phyloP scores from a whole-genome alignment of 768 basidiomycete species.

The Mycena venus region DNA sequence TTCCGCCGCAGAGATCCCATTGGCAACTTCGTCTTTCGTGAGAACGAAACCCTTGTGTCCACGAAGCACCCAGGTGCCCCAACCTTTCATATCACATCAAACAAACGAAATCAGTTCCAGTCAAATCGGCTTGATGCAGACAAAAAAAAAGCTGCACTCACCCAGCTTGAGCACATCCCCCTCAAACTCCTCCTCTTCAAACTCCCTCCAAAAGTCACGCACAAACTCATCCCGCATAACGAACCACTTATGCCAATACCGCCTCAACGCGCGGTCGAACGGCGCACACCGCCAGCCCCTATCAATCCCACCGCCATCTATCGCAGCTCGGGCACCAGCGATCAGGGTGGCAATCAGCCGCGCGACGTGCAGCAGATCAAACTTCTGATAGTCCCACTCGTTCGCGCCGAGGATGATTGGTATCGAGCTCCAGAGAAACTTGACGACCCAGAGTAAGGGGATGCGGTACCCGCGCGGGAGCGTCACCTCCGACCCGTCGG shows the following conservation, averaged over 20 bases:
- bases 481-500: background rate
- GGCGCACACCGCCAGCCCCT: constrained; percentile 52
- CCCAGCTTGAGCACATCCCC: constrained; percentile 55
- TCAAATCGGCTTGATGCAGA: too few relatives aligned
- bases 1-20: constrained; percentile 48
- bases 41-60: constrained; percentile 58
- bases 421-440: constrained; percentile 5
- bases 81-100: constrained; percentile 41
- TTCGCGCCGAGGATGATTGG: background rate
- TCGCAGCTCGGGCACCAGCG: constrained; percentile 43
- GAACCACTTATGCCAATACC: constrained; percentile 59
- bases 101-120: background rate
- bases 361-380: constrained; percentile 58
- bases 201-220: constrained; percentile 55
- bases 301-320: constrained; percentile 40
- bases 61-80: constrained; percentile 52
- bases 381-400: constrained; percentile 58
- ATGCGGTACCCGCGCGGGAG: constrained; percentile 23
- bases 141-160: constrained; percentile 31
- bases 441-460: constrained; percentile 15
- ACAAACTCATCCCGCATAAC: constrained; percentile 53
- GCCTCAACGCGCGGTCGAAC: constrained; percentile 57
- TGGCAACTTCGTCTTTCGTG: constrained; percentile 51
- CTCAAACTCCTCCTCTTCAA: constrained; percentile 56
- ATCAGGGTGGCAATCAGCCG: constrained; percentile 52